These are phyloP conservation scores for Cytospora piceae DNA, from an alignment of 2,329 filamentous ascomycete genomes.

Conservation along the genomic window DNA sequence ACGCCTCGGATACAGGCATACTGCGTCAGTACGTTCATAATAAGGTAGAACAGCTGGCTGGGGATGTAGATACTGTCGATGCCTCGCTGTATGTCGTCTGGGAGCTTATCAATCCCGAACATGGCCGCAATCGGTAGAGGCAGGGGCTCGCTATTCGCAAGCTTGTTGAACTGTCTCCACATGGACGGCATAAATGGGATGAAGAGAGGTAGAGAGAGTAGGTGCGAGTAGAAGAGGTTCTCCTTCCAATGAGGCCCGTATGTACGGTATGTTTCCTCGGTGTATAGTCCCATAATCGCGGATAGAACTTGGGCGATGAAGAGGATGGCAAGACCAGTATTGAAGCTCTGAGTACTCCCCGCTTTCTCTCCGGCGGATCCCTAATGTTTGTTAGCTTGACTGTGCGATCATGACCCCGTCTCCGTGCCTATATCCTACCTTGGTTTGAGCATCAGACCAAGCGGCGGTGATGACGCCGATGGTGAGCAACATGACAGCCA, in stretches of 20 bases:
- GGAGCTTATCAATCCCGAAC: conserved; percentile 41
- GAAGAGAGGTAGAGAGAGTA: conserved; percentile 77
- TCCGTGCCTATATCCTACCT: conserved; percentile 56
- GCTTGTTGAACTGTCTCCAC: conserved; percentile 62
- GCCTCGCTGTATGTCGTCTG: conserved; percentile 43
- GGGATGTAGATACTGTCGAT: conserved; percentile 55
- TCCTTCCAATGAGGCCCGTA: conserved; percentile 94
- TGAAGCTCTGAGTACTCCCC: conserved; percentile 48
- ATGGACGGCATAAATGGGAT: conserved; percentile 71
- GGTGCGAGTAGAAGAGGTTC: conserved; percentile 90
- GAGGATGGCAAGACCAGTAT: conserved; percentile 77
- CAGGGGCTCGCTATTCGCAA: conserved; percentile 67
- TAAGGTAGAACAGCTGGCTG: conserved; percentile 71
- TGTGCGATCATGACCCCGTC: neutral
- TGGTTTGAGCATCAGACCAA: conserved; percentile 84
- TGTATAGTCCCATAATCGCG: conserved; percentile 93
- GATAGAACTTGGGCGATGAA: conserved; percentile 88
- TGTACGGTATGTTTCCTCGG: conserved; percentile 82
- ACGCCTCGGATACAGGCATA: conserved; percentile 95
- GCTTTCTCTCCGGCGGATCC: conserved; percentile 35
- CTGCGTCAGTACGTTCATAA: conserved; percentile 84
- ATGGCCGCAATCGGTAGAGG: conserved; percentile 44
- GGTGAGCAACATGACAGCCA: conserved; percentile 82
- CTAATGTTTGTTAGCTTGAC: conserved; percentile 36
- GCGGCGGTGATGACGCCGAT: conserved; percentile 85